phyloP scores from a whole-genome alignment of 2,329 filamentous ascomycete species.

The Colletotrichum abscissum region DNA sequence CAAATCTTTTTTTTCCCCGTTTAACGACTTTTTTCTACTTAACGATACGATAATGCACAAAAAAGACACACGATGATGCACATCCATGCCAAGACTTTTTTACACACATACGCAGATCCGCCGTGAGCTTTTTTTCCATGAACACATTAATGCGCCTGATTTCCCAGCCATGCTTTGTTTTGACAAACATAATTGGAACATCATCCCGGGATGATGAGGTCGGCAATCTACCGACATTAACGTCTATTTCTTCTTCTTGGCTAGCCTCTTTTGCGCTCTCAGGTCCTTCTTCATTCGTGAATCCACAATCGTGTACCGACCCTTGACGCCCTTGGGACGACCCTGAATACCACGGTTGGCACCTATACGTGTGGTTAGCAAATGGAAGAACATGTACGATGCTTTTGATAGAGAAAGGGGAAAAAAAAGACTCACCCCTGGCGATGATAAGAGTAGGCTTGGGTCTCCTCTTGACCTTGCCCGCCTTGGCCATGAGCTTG shows the following conservation, averaged over 20 bases:
- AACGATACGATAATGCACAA: not conserved
- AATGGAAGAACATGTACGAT: not conserved
- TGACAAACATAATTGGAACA: conserved; percentile 17
- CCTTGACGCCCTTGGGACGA: conserved; percentile 91
- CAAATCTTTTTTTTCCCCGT: not conserved
- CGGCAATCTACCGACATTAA: not conserved
- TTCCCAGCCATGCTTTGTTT: conserved; percentile 21
- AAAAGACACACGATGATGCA: conserved; percentile 14
- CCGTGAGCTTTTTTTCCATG: not conserved
- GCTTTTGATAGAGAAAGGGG: too few relatives aligned
- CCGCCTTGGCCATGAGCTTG: conserved; percentile 83
- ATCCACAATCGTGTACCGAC: conserved; percentile 97
- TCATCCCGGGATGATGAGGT: conserved; percentile 29
- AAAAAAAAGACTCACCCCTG: conserved; percentile 60
- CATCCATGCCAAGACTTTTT: not conserved
- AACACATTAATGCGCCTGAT: conserved; percentile 1
- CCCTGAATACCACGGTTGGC: conserved; percentile 87
- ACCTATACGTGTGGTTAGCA: conserved; percentile 25
- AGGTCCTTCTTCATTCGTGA: conserved; percentile 96
- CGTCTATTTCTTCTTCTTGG: conserved; percentile 74
- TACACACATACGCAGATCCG: not conserved
- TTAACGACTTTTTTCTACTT: not conserved
- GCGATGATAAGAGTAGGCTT: conserved; percentile 92
- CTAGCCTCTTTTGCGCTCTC: conserved; percentile 81
- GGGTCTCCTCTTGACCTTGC: conserved; percentile 86